Percentiles rank a stretch among this genome's conserved stretches.
Conservation (phyloP, 2,329 filamentous ascomycete genomes). For the Calonectria leucothoes region DNA sequence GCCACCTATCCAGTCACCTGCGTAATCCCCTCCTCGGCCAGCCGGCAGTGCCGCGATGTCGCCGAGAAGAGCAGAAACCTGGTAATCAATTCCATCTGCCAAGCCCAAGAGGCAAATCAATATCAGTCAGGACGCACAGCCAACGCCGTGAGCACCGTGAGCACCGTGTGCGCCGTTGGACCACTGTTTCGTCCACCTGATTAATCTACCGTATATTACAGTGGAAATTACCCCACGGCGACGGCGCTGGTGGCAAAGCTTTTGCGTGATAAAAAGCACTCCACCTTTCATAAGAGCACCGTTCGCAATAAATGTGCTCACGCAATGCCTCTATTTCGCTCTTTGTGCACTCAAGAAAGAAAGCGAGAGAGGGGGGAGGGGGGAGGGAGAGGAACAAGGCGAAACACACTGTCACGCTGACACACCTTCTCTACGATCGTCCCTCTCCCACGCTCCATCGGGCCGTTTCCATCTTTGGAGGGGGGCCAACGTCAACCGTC, state of each 20-base stretch:
- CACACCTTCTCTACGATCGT: not conserved
- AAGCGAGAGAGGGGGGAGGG: not conserved
- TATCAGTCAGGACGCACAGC: not conserved
- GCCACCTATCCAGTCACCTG: not conserved
- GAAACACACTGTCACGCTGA: not conserved
- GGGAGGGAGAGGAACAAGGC: not conserved
- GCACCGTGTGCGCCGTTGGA: not conserved
- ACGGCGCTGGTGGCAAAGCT: not conserved
- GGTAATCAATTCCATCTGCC: not conserved
- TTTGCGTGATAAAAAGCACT: not conserved
- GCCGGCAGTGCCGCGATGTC: not conserved
- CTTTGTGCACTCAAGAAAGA: not conserved
- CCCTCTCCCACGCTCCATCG: conserved; percentile 17
- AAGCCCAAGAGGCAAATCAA: not conserved
- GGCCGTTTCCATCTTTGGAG: conserved; percentile 14
- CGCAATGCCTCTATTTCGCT: not conserved
- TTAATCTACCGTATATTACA: not conserved
- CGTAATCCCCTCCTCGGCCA: not conserved
- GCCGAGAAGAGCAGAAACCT: not conserved
- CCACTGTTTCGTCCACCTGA: not conserved
- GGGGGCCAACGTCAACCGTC: conserved; percentile 1
- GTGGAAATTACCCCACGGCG: not conserved
- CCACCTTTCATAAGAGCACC: not conserved
- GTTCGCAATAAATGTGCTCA: not conserved
- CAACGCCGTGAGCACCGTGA: not conserved